A percentile compares a stretch with the other conserved stretches of the same genome.
Conservation (phyloP, 148 eudicot genomes). For the Salicornia ramosissima region DNA sequence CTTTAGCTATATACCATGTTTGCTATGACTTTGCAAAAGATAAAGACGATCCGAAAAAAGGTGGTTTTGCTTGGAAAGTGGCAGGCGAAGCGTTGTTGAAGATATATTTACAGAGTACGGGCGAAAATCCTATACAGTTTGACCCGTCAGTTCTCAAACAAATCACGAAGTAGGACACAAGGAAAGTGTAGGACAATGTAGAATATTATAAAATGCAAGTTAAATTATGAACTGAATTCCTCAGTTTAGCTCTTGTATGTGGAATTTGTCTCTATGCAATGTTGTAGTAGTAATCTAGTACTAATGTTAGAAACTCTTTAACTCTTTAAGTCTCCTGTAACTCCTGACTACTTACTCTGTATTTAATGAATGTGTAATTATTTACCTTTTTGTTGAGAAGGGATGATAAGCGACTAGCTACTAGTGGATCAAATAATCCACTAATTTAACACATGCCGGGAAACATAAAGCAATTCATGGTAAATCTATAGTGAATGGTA, state of each 20-base stretch:
- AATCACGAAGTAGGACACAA: constrained; percentile 9
- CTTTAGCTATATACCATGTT: constrained; percentile 53
- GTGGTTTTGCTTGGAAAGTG: constrained; percentile 65
- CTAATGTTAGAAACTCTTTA: neutral
- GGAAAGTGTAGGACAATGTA: neutral
- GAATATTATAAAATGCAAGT: neutral
- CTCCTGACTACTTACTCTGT: neutral
- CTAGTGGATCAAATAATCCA: too few species aligned
- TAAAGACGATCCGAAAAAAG: constrained; percentile 6
- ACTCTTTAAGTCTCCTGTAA: neutral
- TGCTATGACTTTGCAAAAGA: constrained; percentile 40
- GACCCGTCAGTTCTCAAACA: constrained; percentile 38
- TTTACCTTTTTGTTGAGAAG: too few species aligned
- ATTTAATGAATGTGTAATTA: neutral
- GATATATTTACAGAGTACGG: constrained; percentile 18
- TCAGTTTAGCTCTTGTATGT: neutral
- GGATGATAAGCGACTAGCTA: too few species aligned
- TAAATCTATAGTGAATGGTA: too few species aligned
- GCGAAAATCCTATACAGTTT: constrained; percentile 27
- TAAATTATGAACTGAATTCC: neutral
- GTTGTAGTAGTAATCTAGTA: neutral
- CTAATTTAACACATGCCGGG: too few species aligned
- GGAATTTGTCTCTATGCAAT: neutral
- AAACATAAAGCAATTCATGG: too few species aligned
- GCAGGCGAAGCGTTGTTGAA: constrained; percentile 51